These are phyloP conservation scores for Pseudogymnoascus sp. DNA, from an alignment of 2,329 filamentous ascomycete species.

Conservation along the genomic window DNA sequence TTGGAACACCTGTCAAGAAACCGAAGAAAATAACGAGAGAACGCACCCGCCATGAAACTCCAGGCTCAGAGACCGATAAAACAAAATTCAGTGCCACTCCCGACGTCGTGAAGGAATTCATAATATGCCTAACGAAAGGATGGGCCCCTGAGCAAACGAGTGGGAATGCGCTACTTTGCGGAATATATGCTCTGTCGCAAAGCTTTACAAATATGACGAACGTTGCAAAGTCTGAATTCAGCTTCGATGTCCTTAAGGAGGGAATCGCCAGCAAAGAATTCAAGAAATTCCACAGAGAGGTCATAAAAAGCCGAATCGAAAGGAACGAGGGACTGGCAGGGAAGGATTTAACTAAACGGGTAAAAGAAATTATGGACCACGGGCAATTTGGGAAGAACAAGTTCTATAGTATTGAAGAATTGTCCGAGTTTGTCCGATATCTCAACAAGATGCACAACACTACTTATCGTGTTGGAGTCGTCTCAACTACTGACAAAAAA, in stretches of 20 bases:
- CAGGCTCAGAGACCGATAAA: neutral
- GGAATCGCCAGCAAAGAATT: neutral
- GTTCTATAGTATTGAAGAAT: neutral
- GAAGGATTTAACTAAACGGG: neutral
- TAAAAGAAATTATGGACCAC: neutral
- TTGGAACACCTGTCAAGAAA: neutral
- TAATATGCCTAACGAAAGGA: neutral
- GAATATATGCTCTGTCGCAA: neutral
- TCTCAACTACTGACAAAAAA: neutral
- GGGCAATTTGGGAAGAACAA: neutral
- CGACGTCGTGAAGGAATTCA: neutral
- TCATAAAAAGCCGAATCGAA: neutral
- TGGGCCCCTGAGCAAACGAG: neutral
- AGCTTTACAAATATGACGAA: neutral
- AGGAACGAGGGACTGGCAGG: neutral
- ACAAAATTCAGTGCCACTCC: neutral
- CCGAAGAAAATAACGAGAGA: neutral
- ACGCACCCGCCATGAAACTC: neutral
- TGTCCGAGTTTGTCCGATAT: neutral
- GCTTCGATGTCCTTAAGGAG: neutral
- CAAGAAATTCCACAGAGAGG: neutral
- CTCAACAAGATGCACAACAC: neutral
- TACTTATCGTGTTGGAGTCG: neutral
- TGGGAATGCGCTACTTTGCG: neutral
- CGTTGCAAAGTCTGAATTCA: neutral